phyloP scores from a whole-genome alignment of 2,329 filamentous ascomycete species.

The Fusarium sp. region DNA sequence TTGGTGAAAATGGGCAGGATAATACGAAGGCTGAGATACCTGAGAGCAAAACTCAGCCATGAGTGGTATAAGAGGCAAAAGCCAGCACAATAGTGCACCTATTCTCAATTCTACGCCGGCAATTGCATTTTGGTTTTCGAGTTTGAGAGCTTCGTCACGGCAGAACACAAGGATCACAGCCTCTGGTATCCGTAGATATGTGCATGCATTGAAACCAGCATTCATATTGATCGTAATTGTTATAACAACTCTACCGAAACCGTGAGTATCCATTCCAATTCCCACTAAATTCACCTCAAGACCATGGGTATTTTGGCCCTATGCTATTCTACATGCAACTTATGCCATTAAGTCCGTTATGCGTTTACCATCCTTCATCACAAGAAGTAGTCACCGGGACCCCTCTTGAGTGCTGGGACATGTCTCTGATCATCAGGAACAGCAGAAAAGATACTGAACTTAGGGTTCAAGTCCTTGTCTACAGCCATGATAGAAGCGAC shows the following conservation, averaged over 20 bases:
- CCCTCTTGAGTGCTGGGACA: constrained; percentile 76
- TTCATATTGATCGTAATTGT: constrained; percentile 28
- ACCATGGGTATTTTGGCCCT: constrained; percentile 56
- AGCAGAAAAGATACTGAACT: constrained; percentile 91
- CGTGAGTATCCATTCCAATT: constrained; percentile 36
- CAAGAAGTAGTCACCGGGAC: constrained; percentile 77
- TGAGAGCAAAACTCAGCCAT: background rate
- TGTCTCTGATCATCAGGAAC: constrained; percentile 88
- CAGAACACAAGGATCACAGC: background rate
- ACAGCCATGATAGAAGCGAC: constrained; percentile 97
- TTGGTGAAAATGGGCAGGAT: background rate
- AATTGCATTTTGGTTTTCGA: background rate
- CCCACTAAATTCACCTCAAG: constrained; percentile 48
- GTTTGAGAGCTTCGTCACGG: background rate
- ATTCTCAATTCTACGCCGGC: background rate
- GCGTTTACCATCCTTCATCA: constrained; percentile 51
- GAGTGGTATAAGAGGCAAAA: background rate
- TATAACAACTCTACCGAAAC: constrained; percentile 43
- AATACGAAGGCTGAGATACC: background rate
- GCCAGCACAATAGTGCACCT: background rate
- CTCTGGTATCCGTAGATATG: background rate
- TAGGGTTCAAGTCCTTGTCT: constrained; percentile 83
- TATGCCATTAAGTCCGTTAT: constrained; percentile 43
- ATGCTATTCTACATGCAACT: constrained; percentile 56
- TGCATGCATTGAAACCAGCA: background rate